These are phyloP conservation scores for Dichotomopilus funicola DNA, from an alignment of 2,329 filamentous ascomycete species.

Conservation along the genomic window DNA sequence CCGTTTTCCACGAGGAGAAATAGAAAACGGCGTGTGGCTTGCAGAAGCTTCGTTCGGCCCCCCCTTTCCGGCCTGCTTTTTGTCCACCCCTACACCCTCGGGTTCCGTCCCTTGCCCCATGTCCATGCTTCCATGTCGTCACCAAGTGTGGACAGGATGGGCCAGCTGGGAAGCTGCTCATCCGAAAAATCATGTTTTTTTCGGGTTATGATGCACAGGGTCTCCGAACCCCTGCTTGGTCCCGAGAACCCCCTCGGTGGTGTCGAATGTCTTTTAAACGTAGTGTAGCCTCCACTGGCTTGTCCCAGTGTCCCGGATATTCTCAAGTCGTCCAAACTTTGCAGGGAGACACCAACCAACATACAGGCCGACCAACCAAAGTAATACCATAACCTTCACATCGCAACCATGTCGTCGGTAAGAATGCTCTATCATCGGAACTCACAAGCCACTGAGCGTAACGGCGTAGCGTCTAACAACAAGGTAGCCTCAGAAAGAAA, in stretches of 20 bases:
- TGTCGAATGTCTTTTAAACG: conserved; percentile 12
- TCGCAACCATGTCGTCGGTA: conserved; percentile 20
- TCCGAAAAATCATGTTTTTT: conserved; percentile 20
- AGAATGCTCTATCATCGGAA: background rate
- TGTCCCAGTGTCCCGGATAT: background rate
- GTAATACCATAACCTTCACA: background rate
- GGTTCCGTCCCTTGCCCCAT: background rate
- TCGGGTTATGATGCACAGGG: conserved; percentile 20
- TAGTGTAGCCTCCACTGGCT: conserved; percentile 2
- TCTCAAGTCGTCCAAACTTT: no score
- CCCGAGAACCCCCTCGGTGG: conserved; percentile 6
- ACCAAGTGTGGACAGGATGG: conserved; percentile 7
- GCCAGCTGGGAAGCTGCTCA: background rate
- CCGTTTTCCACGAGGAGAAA: no score
- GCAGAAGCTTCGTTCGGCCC: no score
- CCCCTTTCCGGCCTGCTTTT: no score
- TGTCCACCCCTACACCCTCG: no score
- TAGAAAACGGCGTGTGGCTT: no score
- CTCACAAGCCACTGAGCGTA: background rate
- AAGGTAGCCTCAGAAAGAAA: conserved; percentile 3
- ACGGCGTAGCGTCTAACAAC: background rate
- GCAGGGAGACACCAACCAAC: no score
- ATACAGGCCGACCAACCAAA: conserved; percentile 7
- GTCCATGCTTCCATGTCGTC: conserved; percentile 16
- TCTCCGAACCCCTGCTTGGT: conserved; percentile 8